Evolutionary conservation across 495 filamentous ascomycete species (phyloP).

Genomic region (Sordaria brevicollis): DNA sequence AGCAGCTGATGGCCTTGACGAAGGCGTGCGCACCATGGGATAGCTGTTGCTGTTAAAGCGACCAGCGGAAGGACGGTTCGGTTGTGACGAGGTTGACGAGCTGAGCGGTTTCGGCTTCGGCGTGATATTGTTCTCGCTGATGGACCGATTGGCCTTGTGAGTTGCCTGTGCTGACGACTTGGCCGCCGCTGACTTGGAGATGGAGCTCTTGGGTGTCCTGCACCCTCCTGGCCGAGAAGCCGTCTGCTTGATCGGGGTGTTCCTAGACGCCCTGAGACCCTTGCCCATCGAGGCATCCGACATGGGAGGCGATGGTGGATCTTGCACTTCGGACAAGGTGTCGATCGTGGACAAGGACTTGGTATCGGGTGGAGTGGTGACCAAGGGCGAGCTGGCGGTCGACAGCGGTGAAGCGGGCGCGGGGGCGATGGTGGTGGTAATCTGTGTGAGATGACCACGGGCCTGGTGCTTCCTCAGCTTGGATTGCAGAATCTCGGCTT

Average conservation of each 20-base stretch:
- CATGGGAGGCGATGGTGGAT: constrained; percentile 55
- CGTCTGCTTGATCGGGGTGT: constrained; percentile 18
- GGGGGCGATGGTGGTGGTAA: constrained; percentile 41
- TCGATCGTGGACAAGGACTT: constrained; percentile 42
- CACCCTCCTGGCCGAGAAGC: background rate
- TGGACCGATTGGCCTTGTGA: background rate
- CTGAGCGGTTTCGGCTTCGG: constrained; percentile 34
- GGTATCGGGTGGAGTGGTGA: constrained; percentile 58
- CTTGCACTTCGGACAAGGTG: constrained; percentile 32
- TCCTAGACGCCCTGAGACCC: constrained; percentile 36
- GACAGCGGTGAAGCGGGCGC: constrained; percentile 50
- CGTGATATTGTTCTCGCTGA: constrained; percentile 34
- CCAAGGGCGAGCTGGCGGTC: constrained; percentile 61
- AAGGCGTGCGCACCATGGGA: constrained; percentile 19
- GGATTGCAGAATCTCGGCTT: constrained; percentile 87
- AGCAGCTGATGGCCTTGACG: constrained; percentile 18
- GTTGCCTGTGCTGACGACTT: constrained; percentile 21
- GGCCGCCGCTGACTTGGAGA: constrained; percentile 19
- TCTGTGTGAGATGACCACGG: constrained; percentile 36
- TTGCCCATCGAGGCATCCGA: constrained; percentile 56
- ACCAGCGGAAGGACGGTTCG: background rate
- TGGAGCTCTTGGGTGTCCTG: constrained; percentile 6
- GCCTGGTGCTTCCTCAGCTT: constrained; percentile 61
- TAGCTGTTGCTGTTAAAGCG: background rate
- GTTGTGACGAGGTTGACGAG: constrained; percentile 12